Conservation (phyloP, 1,139 yeast species). For the Geotrichum histeridarum region DNA sequence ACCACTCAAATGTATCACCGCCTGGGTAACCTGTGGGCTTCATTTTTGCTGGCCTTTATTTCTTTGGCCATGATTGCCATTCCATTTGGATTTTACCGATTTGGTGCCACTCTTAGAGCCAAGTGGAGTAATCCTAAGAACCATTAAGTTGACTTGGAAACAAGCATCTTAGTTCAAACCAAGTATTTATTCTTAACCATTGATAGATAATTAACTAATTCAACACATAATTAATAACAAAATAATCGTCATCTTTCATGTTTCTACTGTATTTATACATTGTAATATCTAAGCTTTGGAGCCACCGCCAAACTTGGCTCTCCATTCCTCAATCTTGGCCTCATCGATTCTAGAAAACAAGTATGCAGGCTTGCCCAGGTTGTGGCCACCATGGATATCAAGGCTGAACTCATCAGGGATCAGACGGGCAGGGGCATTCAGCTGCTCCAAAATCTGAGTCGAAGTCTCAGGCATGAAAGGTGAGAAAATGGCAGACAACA, state of each 20-base stretch:
- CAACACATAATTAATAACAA: no score
- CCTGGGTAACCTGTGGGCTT: slow-evolving; percentile 77
- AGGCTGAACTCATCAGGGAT: slow-evolving; percentile 74
- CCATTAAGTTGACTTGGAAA: background rate
- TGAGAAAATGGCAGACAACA: slow-evolving; percentile 69
- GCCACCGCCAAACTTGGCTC: slow-evolving; percentile 68
- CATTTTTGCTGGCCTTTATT: slow-evolving; percentile 76
- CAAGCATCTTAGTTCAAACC: no score
- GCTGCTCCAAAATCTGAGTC: slow-evolving; percentile 62
- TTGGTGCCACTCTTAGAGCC: slow-evolving; percentile 60
- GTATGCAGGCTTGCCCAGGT: slow-evolving; percentile 86
- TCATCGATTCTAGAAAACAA: slow-evolving; percentile 89
- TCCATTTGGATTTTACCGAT: slow-evolving; percentile 72
- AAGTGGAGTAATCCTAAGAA: slow-evolving; percentile 36
- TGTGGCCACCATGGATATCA: slow-evolving; percentile 72
- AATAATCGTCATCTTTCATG: no score
- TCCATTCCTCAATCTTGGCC: slow-evolving; percentile 82
- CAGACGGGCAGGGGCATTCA: slow-evolving; percentile 73
- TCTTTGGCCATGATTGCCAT: slow-evolving; percentile 76
- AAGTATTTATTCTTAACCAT: background rate
- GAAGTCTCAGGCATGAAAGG: slow-evolving; percentile 92
- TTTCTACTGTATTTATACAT: no score
- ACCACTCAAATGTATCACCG: slow-evolving; percentile 74
- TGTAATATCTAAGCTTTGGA: slow-evolving; percentile 2
- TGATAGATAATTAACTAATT: background rate